Percentiles rank a stretch among this genome's conserved stretches.
Evolutionary conservation across 176 grass and related monocot genomes (phyloP).

Genomic region (Triticum dicoccoides): DNA sequence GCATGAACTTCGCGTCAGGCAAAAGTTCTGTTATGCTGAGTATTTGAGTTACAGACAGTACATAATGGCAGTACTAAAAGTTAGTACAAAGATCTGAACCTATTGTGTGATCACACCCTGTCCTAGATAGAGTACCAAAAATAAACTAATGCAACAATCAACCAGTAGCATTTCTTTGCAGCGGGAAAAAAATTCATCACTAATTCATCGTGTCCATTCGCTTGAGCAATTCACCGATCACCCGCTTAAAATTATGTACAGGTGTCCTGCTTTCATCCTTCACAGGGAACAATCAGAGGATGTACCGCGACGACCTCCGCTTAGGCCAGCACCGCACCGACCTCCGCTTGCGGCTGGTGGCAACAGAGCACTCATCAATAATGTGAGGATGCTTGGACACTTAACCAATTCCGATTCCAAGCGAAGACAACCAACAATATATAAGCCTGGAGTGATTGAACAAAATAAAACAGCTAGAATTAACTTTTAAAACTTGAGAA

Average conservation of each 20-base stretch:
- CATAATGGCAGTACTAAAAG: background rate
- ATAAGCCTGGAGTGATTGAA: background rate
- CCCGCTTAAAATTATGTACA: background rate
- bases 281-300: background rate
- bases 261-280: background rate
- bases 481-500: background rate
- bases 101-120: background rate
- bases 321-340: background rate
- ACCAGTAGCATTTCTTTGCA: background rate
- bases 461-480: background rate
- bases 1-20: background rate
- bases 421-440: background rate
- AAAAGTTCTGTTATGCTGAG: too few relatives aligned
- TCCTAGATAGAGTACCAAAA: background rate
- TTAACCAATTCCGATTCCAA: background rate
- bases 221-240: background rate
- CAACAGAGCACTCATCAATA: background rate
- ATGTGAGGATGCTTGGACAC: conserved; percentile 2
- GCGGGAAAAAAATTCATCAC: background rate
- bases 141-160: background rate
- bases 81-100: conserved; percentile 16
- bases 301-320: background rate
- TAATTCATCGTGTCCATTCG: background rate
- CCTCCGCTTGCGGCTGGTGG: background rate
- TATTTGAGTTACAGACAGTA: conserved; percentile 19